Base-by-base conservation (phyloP, 768 basidiomycete genomes). In the Lentinula sp. region DNA sequence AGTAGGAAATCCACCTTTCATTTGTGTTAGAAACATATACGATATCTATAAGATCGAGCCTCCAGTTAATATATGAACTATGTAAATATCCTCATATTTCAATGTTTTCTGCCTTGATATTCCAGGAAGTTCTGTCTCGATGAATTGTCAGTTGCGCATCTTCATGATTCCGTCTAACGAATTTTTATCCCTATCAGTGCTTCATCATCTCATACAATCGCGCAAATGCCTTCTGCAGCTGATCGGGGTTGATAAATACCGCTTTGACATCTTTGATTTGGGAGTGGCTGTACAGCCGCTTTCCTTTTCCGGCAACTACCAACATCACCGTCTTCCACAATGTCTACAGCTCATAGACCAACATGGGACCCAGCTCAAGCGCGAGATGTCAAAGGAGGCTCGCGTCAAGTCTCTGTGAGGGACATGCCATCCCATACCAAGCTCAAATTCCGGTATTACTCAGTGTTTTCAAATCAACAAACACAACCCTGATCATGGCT, bases 281-380 rank as follows among this genome's bases (percentile, higher is more conserved):
- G 16, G 7, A 15, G 46, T 20, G 46, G 46, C 46, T 9, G 20
- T 48, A 3, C 46, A 48, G 9, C 20, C 23, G 16, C 16, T 43
- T 48, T 20, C 46, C 46, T 48, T 48, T 23, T 48, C 20, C 8
- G 46, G 20, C 10, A 12, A 20, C 20, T 8, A 48, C 43, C 43
- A 52, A 6, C 36, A 32, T 41, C 10, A 43, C 18, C 42, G 18
- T 45, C 16, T 53, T 60, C 32, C 62, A 63, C 65, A 61, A 93
- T 92, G 91, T 93, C 91, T 58, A 93, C 91, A 78, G 91, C 91
- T 4, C 93, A 95, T 72, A 86, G 93, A 76, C 93, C 93, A 67
- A 96, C 93, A 85, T 98, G 95, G 95, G 92, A 95, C 66, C 96
- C 96, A 1, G 95, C 95, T 0, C 92, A 95, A 74, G 96, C 92